phyloP scores from a whole-genome alignment of 345 rosid species.

The Orychophragmus violaceus region DNA sequence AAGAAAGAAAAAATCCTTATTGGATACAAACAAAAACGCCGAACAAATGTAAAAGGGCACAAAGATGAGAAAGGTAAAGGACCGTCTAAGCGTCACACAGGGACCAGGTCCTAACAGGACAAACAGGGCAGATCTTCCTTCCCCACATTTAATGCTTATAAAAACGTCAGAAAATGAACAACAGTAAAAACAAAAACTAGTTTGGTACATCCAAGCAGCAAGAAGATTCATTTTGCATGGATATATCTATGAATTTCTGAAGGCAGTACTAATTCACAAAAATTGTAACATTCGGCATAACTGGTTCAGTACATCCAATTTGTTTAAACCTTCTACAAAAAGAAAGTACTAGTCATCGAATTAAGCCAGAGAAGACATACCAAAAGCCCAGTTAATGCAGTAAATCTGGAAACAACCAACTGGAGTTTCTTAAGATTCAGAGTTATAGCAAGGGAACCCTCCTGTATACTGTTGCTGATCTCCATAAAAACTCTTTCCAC shows the following conservation, averaged over 20 bases:
- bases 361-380: slow-evolving; percentile 36
- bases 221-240: not conserved
- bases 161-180: not conserved
- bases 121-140: not conserved
- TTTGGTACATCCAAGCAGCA: not conserved
- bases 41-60: not conserved
- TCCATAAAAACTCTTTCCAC: slow-evolving; percentile 86
- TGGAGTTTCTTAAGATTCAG: slow-evolving; percentile 67
- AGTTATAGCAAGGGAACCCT: slow-evolving; percentile 65
- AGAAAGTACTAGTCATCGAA: not conserved
- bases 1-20: not conserved
- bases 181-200: not conserved
- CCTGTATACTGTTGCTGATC: slow-evolving; percentile 64
- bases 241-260: slow-evolving; percentile 1
- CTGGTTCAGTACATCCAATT: not conserved
- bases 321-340: not conserved
- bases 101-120: not conserved
- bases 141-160: not conserved
- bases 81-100: not conserved
- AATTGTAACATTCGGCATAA: not conserved
- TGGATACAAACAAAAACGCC: not conserved
- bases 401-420: slow-evolving; percentile 70
- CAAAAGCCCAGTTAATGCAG: slow-evolving; percentile 93
- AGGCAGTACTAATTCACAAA: not conserved
- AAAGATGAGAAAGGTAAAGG: not conserved